These are phyloP conservation scores for Tricholoma bakamatsutake DNA, from an alignment of 768 basidiomycete genomes.

Conservation along the genomic window DNA sequence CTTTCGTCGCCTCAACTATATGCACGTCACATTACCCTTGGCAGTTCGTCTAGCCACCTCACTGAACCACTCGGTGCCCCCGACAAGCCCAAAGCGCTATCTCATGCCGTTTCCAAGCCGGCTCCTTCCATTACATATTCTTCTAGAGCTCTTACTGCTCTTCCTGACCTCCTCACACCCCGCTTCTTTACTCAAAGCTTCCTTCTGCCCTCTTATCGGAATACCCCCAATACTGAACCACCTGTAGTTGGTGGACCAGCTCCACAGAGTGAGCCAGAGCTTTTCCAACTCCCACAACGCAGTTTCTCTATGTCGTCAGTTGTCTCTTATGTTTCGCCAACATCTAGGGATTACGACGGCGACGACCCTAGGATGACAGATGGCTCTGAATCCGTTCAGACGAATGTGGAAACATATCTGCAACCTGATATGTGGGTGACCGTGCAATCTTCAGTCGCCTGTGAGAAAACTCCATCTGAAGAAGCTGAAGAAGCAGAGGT, in stretches of 20 bases:
- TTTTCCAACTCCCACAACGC: not conserved
- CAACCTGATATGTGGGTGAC: not conserved
- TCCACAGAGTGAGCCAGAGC: not conserved
- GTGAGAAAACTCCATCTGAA: not conserved
- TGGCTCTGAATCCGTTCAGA: not conserved
- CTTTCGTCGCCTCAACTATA: not conserved
- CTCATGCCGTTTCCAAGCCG: not conserved
- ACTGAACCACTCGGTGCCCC: not conserved
- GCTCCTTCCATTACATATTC: not conserved
- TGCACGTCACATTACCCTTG: not conserved
- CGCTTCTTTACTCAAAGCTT: constrained; percentile 13
- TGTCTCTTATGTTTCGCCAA: not conserved
- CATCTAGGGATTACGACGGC: not conserved
- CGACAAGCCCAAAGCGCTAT: not conserved
- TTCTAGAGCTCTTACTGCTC: not conserved
- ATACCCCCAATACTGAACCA: not conserved
- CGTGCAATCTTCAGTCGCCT: not conserved
- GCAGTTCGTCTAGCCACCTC: not conserved
- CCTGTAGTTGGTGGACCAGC: not conserved
- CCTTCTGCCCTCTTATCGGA: constrained; percentile 2
- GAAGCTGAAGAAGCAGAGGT: not conserved
- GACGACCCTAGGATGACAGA: not conserved
- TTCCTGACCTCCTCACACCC: constrained; percentile 9
- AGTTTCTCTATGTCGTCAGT: not conserved
- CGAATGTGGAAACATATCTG: not conserved